Evolutionary conservation across 805 yeast genomes (phyloP), one percentile per base, ranked within the genome.

Genomic region (Maudiozyma barnettii): DNA sequence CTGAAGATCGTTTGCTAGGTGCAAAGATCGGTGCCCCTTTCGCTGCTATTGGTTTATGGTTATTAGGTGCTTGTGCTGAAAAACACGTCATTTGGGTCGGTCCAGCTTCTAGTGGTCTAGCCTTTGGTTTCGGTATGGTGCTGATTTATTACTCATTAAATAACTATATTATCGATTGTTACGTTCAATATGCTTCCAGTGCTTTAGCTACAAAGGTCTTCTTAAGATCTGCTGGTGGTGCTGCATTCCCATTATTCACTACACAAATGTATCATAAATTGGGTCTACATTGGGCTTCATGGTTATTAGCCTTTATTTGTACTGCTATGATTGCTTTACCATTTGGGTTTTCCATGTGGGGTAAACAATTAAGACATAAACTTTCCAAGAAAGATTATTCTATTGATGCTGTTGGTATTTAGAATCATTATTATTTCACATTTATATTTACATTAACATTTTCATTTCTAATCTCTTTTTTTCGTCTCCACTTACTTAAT

Each of bases 151-250:
- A 85, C 62, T 75, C 89, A 5, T 75, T 83, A 56, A 74, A 84
- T 69, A 84, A 84, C 68, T 87, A 90, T 60, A 90, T 89, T 66
- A 86, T 89, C 61, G 96, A 89, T 66, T 84, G 95, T 37, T 88
- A 89, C 66, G 83, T 87, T 45, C 79, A 82, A 59, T 82, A 75
- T 59, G 90, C 91, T 5, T 88, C 93, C 8, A 74, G 82, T 49
- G 93, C 93, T 0, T 71, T 84, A 55, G 91, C 91, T 14, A 83
- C 91, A 4, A 84, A 84, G 61, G 91, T 84, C 29, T 84, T 84
- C 58, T 69, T 84, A 56, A 76, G 95, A 72, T 75, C 83, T 56
- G 84, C 88, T 19, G 90, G 89, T 58, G 95, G 93, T 70, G 91
- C 89, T 23, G 91, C 89, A 0, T 83, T 84, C 75, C 90, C 91